Percentiles rank a stretch among this genome's conserved stretches.
Conservation (phyloP, 345 rosid genomes). For the Xanthoceras sorbifolium region DNA sequence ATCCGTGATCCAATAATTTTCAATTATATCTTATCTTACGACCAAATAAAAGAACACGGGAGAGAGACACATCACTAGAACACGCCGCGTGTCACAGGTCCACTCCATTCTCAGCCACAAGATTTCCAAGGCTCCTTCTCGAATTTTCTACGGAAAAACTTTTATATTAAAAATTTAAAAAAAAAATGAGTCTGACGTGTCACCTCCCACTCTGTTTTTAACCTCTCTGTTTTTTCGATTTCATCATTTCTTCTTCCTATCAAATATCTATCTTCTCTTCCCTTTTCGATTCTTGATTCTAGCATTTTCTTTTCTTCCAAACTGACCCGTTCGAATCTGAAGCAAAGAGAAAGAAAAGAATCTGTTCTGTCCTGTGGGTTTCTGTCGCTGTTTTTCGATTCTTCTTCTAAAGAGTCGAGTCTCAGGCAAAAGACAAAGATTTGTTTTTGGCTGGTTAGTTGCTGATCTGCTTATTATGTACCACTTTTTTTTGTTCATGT, state of each 20-base stretch:
- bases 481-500: not conserved
- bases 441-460: not conserved
- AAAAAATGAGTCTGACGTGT: slow-evolving; percentile 52
- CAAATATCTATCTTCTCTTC: not conserved
- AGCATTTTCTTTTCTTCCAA: not conserved
- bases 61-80: not conserved
- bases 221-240: not conserved
- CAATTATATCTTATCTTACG: slow-evolving; percentile 28
- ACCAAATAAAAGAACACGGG: not conserved
- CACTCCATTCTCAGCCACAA: slow-evolving; percentile 55
- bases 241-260: not conserved
- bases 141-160: slow-evolving; percentile 39
- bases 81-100: slow-evolving; percentile 36
- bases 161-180: not conserved
- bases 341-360: not conserved
- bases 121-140: slow-evolving; percentile 39
- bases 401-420: not conserved
- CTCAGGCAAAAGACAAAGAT: not conserved
- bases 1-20: slow-evolving; percentile 19
- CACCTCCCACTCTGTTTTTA: slow-evolving; percentile 14
- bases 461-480: not conserved
- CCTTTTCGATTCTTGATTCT: not conserved
- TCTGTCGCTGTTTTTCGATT: not conserved
- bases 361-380: not conserved
- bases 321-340: not conserved